Conservation (phyloP, 192 early-diverging fungal species). For the Phlyctochytrium arcticum region DNA sequence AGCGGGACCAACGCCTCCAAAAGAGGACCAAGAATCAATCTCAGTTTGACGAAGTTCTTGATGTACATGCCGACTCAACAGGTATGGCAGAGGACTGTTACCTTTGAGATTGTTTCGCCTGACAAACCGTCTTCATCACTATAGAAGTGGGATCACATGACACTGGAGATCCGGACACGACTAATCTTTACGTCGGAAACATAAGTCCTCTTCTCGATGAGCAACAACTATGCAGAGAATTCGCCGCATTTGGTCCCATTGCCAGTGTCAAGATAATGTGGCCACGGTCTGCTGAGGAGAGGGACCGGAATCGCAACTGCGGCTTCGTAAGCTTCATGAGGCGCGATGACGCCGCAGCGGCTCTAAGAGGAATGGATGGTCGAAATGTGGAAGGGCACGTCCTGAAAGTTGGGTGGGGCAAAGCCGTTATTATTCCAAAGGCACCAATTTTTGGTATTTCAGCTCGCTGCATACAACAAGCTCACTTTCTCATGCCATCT, state of each 20-base stretch:
- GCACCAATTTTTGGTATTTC: constrained; percentile 73
- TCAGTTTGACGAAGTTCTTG: no score
- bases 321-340: constrained; percentile 92
- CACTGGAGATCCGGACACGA: constrained; percentile 68
- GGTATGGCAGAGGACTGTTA: no score
- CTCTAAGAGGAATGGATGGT: constrained; percentile 72
- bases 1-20: constrained; percentile 46
- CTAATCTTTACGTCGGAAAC: constrained; percentile 84
- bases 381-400: constrained; percentile 52
- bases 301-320: constrained; percentile 69
- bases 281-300: constrained; percentile 83
- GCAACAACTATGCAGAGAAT: constrained; percentile 64
- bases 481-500: no score
- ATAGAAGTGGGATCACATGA: constrained; percentile 70
- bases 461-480: no score
- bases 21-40: no score
- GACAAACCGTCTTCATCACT: neutral
- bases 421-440: constrained; percentile 68
- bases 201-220: constrained; percentile 72
- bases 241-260: constrained; percentile 80
- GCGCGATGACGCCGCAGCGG: constrained; percentile 62
- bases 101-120: neutral
- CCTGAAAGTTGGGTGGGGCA: constrained; percentile 80
- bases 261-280: constrained; percentile 94
- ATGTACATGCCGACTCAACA: no score